Base-by-base conservation (phyloP, 441 rosid species). In the Erodium moschatum region DNA sequence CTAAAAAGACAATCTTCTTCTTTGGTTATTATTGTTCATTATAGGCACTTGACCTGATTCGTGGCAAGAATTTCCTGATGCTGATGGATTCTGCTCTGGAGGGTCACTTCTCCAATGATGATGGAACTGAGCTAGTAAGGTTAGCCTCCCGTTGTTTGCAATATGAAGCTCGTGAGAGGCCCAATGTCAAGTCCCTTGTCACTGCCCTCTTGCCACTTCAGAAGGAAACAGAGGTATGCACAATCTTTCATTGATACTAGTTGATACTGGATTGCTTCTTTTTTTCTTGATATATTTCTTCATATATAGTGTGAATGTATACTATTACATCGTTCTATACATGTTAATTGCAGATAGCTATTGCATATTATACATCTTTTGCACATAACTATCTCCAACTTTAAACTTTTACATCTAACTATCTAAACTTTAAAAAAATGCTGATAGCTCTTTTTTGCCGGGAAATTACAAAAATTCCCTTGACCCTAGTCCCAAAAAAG, bases 81-180 rank as follows among this genome's bases (percentile, higher is more conserved):
- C 79, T 92, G 72, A 86, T 89, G 85, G 97, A 92, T 75, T 87
- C 98, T 38, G 89, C 85, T 75, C 71, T 92, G 80, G 89, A 85
- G 74, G 96, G 89, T 44, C 85, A 80, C 74, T 86, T 24, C 27
- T 24, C 91, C 58, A 64, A 77, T 4, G 94, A 87, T 65, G 92
- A 89, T 74, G 96, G 90, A 64, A 87, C 78, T 0, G 76, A 35
- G 29, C 84, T 90, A 64, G 83, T 85, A 58, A 81, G 77, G 69
- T 92, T 90, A 69, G 98, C 92, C 29, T 85, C 85, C 42, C 81
- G 70, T 58, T 87, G 97, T 78, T 80, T 92, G 80, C 88, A 89
- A 68, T 76, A 81, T 70, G 94, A 88, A 74, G 87, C 88, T 27
- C 80, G 81, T 70, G 93, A 84, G 73, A 83, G 88, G 71, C 89